phyloP scores from a whole-genome alignment of 1,139 yeast species.

The Nakaseomyces uthaithaninus region DNA sequence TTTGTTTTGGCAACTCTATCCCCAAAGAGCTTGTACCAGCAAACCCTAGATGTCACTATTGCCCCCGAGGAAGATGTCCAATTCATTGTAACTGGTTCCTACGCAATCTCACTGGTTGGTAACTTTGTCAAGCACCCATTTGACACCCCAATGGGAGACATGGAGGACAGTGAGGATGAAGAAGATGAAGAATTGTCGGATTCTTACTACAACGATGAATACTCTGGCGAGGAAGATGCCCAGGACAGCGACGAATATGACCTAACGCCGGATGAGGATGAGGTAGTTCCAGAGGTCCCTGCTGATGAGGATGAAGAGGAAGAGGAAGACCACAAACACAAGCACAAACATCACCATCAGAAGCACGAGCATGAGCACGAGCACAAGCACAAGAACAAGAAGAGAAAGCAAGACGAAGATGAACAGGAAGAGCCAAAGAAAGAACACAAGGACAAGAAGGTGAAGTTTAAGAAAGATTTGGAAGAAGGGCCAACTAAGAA shows the following conservation, averaged over 20 bases:
- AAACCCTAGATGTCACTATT: constrained; percentile 81
- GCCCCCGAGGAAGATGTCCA: constrained; percentile 89
- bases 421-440: constrained; percentile 28
- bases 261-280: constrained; percentile 85
- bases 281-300: constrained; percentile 46
- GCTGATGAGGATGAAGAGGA: constrained; percentile 38
- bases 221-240: constrained; percentile 29
- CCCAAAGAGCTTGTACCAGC: constrained; percentile 81
- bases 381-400: constrained; percentile 17
- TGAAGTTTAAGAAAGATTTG: constrained; percentile 78
- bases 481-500: constrained; percentile 86
- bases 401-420: constrained; percentile 17
- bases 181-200: constrained; percentile 15
- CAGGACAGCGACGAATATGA: constrained; percentile 49
- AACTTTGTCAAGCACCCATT: constrained; percentile 94
- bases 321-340: constrained; percentile 30
- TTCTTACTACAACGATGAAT: constrained; percentile 6
- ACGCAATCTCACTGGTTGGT: constrained; percentile 87
- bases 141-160: constrained; percentile 24
- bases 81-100: constrained; percentile 93
- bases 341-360: constrained; percentile 30
- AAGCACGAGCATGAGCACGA: constrained; percentile 30
- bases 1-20: constrained; percentile 82
- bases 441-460: constrained; percentile 49
- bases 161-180: constrained; percentile 50